Base-by-base conservation (phyloP, 352 stramenopile species). In the Blastocystis sp. region DNA sequence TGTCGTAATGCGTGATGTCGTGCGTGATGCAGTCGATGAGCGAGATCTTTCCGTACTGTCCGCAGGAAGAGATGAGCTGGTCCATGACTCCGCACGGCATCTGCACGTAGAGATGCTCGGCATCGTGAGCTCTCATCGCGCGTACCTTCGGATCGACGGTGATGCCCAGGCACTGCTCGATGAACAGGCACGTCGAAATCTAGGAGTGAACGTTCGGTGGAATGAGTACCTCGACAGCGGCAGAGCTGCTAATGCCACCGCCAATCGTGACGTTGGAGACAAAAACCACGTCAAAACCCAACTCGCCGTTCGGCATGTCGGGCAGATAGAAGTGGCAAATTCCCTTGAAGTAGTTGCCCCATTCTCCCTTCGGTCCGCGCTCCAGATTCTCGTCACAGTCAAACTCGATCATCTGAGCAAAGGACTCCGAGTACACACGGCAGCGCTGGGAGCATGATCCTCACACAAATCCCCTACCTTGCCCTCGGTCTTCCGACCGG, bases 41-140 rank as follows among this genome's bases (percentile, higher is more conserved):
- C 21, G 71, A 81, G 1, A 81, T 64, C 43, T 64, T 65, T 4
- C 71, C 71, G 40, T 81, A 81, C 45, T 81, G 71, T 10, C 71
- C 71, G 24, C 71, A 81, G 2, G 71, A 65, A 21, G 40, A 63
- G 48, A 81, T 81, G 21, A 81, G 45, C 24, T 81, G 71, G 54
- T 81, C 71, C 71, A 81, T 81, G 38, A 81, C 71, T 19, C 71
- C 71, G 43, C 71, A 81, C 17, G 71, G 71, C 71, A 81, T 81
- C n/a, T 81, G 71, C 10, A 81, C 71, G 54, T 42, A 81, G 7
- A 43, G 28, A 42, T 81, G 71, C 59, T 81, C 71, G 1, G 71
- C 71, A 42, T 65, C 24, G 60, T 81, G 54, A 4, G 40, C 71
- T 65, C 71, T 45, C 71, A 81, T 81, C 38, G 71, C 71, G 45